These are phyloP conservation scores for Verticillium zaregamsianum DNA, from an alignment of 2,329 filamentous ascomycete species.

Conservation along the genomic window DNA sequence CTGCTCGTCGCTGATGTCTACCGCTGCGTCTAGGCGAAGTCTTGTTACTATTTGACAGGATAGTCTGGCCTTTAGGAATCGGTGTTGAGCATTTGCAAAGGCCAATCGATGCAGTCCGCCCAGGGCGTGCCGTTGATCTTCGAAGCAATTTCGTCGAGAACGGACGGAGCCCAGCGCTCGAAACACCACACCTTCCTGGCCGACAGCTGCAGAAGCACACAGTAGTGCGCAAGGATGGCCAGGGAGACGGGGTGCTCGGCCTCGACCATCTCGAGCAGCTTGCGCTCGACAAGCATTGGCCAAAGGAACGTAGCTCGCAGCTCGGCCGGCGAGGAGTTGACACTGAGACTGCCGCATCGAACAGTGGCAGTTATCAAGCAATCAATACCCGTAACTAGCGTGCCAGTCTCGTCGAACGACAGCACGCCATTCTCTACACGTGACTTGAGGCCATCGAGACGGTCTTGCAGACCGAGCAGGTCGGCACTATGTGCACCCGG, in stretches of 20 bases:
- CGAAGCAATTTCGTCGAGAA: not conserved
- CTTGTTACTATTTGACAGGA: too few relatives aligned
- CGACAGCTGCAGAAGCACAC: conserved; percentile 37
- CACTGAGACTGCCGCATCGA: too few relatives aligned
- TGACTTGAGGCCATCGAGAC: not conserved
- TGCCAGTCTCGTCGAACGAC: not conserved
- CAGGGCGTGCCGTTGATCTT: not conserved
- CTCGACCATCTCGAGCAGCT: not conserved
- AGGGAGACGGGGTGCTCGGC: conserved; percentile 24
- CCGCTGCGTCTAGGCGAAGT: too few relatives aligned
- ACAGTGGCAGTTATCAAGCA: not conserved
- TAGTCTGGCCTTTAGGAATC: not conserved
- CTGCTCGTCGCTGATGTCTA: too few relatives aligned
- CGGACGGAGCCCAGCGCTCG: not conserved
- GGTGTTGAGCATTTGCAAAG: not conserved
- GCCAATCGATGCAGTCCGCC: not conserved
- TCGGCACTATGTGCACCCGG: not conserved
- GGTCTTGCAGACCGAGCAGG: not conserved
- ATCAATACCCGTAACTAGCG: not conserved
- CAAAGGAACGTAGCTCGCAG: not conserved
- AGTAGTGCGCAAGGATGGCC: conserved; percentile 45
- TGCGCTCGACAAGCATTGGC: not conserved
- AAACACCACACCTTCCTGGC: not conserved
- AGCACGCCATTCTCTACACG: not conserved
- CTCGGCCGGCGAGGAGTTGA: not conserved